Evolutionary conservation across 768 basidiomycete genomes (phyloP), one percentile per base, ranked within the genome.

Genomic region (Russula brevipes): DNA sequence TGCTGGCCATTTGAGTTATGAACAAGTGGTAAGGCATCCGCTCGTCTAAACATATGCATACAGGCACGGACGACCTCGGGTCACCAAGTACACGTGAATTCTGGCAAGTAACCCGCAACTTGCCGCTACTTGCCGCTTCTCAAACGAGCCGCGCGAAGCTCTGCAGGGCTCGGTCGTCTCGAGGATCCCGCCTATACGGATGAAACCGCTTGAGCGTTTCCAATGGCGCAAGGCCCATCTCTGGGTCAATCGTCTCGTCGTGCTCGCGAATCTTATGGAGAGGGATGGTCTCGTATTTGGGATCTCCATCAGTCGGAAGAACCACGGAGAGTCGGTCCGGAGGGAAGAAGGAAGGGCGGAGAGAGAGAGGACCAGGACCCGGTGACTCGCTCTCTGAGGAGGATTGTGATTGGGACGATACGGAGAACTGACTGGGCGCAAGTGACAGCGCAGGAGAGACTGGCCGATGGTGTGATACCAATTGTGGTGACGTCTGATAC

Each of bases 81-180:
- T 54, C 35, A 42, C 55, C 39, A 59, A 39, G 49, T 47, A 38
- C 35, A 59, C 11, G 39, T 12, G 38, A 10, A 51, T 53, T 33
- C 42, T 41, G 33, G 33, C 24, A 41, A 42, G 57, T 5, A 56
- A 46, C 39, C n/a, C 31, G 39, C 14, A 24, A 36, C 46, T 17
- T 5, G 2, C 33, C 35, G 54, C 24, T 55, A 36, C 46, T 17
- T 5, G 2, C 33, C 35, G 54, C 24, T 55, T 58, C 57, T 59
- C 51, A 64, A 11, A 58, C 54, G 24, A 39, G 57, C 33, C 51
- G 54, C 9, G 36, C 54, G 38, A 66, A 39, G 30, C 52, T 24
- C 12, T 51, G 78, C 68, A 89, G 70, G 44, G 81, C 79, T 63
- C 78, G 79, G 67, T 89, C 88, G 71, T 89, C 88, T 35, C 78